Evolutionary conservation across 176 grass and related monocot species (phyloP), one percentile per base, ranked within the genome.

Genomic region (Eleusine indica): DNA sequence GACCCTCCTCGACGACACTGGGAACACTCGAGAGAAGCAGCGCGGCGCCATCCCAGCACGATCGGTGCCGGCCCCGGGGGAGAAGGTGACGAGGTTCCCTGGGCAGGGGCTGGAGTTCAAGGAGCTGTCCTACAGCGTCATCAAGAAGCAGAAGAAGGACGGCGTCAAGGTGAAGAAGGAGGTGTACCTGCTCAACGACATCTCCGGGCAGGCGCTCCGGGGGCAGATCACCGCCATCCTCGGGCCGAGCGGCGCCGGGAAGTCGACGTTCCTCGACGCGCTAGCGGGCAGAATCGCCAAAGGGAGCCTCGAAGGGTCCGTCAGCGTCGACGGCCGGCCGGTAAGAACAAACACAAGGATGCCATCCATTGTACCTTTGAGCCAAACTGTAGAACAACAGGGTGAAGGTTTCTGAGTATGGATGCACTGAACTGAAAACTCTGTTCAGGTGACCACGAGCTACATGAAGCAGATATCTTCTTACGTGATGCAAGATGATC

Each of bases 391-490:
- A 15, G 3, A 51, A 32, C 7, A 9, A 19, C 8, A 66, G 3
- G 1, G 21, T 52, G 40, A 60, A 40, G 14, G 18, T 37, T 21
- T 19, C 28, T 35, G 43, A 9, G 79, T 65, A 29, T 29, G 25
- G 66, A 28, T 73, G 58, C 39, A 25, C 43, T 91, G 58, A 69
- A 63, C 35, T 61, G 21, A 44, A 49, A 68, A 60, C 74, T 84
- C 30, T 81, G 66, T 75, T 19, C 77, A 94, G 92, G 81, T 94
- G 25, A 94, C 86, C 1, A 89, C 92, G 37, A 94, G 86, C 89
- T 94, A 89, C 89, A 91, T 94, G 87, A 94, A 94, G 89, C 87
- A 87, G 81, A 75, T 94, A 32, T 94, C 92, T 7, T 94, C 92
- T 6, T 94, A 94, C 30, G 92, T 94, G 35, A 94, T 94, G 92